phyloP scores from a whole-genome alignment of 352 stramenopile genomes.

The Phytophthora palmivora region DNA sequence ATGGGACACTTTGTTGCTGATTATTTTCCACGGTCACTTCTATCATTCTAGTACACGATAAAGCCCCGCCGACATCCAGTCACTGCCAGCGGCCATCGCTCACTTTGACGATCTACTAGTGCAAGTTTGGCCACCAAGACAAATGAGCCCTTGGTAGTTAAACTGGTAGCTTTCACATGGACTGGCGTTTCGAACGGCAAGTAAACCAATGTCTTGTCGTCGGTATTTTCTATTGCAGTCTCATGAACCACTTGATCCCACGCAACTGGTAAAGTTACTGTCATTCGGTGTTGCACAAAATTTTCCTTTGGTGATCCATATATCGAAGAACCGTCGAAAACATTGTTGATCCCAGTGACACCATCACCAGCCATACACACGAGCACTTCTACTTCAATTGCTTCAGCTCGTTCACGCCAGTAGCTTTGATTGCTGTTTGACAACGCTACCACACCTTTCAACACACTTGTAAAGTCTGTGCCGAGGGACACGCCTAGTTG shows the following conservation, averaged over 20 bases:
- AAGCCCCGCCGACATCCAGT: conserved; percentile 54
- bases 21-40: too few relatives aligned
- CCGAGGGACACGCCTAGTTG: conserved; percentile 59
- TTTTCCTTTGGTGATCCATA: conserved; percentile 21
- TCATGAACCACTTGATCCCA: conserved; percentile 29
- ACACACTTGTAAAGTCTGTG: conserved; percentile 56
- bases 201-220: conserved; percentile 27
- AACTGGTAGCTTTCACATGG: conserved; percentile 41
- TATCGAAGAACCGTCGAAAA: conserved; percentile 11
- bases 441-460: conserved; percentile 48
- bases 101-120: conserved; percentile 38
- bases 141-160: conserved; percentile 57
- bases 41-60: conserved; percentile 62
- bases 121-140: conserved; percentile 43
- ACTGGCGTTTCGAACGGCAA: conserved; percentile 52
- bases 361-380: conserved; percentile 33
- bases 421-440: conserved; percentile 16
- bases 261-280: conserved; percentile 31
- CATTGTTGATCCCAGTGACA: conserved; percentile 3
- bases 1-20: too few relatives aligned
- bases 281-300: conserved; percentile 31
- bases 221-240: background rate
- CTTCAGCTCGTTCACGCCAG: conserved; percentile 23
- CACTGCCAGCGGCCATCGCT: conserved; percentile 43
- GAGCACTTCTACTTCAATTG: conserved; percentile 39